Evolutionary conservation across 73 alveolate genomes (phyloP).

Genomic region (Tetrahymena elliotti): DNA sequence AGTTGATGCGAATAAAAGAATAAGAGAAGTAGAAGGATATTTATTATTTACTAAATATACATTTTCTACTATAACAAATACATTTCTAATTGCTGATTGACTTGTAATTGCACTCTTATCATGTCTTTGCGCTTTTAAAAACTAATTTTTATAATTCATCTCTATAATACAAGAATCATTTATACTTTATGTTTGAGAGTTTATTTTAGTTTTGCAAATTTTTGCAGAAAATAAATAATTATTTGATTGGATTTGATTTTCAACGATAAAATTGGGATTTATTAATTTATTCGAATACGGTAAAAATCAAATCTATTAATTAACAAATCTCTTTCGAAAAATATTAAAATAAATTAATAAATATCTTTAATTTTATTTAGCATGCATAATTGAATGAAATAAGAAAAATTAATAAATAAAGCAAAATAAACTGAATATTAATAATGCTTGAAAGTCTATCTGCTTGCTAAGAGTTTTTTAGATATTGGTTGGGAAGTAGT

Average conservation of each 20-base stretch:
- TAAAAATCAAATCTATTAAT: not conserved
- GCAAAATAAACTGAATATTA: not conserved
- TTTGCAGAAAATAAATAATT: not conserved
- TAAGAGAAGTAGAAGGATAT: not conserved
- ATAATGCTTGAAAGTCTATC: not conserved
- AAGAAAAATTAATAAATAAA: not conserved
- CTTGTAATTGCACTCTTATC: not conserved
- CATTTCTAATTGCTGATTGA: not conserved
- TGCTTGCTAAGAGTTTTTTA: not conserved
- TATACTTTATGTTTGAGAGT: not conserved
- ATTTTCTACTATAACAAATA: not conserved
- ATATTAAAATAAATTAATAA: not conserved
- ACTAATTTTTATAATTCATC: not conserved
- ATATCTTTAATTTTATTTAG: not conserved
- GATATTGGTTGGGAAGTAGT: not conserved
- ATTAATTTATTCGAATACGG: not conserved
- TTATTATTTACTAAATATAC: no score
- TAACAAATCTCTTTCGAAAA: not conserved
- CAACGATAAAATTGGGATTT: not conserved
- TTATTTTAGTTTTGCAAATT: not conserved
- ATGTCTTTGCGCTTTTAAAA: not conserved
- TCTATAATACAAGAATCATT: not conserved
- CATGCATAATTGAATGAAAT: not conserved
- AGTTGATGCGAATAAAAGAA: not conserved
- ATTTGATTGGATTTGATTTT: not conserved